These are phyloP conservation scores for Jatropha curcas DNA, from an alignment of 345 rosid species.

Conservation along the genomic window DNA sequence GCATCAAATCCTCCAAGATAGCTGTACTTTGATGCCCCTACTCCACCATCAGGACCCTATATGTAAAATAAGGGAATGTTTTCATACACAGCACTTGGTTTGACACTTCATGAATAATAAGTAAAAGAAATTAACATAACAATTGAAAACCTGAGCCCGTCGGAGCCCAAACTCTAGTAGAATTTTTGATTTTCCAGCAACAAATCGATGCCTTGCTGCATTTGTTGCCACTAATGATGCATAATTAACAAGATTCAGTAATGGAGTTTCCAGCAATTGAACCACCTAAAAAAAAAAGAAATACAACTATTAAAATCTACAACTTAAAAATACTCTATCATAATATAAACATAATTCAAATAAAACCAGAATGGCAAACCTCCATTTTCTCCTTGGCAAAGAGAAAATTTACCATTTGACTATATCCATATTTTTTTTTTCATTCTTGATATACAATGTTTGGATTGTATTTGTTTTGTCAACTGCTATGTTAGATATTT, in stretches of 20 bases:
- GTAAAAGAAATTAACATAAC: neutral
- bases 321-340: neutral
- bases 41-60: conserved; percentile 97
- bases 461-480: too few species aligned
- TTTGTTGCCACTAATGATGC: conserved; percentile 94
- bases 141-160: conserved; percentile 79
- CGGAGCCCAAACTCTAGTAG: conserved; percentile 94
- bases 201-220: conserved; percentile 94
- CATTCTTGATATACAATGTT: too few species aligned
- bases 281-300: conserved; percentile 55
- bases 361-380: too few species aligned
- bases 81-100: conserved; percentile 18
- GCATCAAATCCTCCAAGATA: conserved; percentile 98
- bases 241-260: conserved; percentile 77
- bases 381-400: too few species aligned
- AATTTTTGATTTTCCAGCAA: conserved; percentile 81
- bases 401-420: too few species aligned
- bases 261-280: conserved; percentile 94
- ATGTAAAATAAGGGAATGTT: conserved; percentile 19
- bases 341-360: neutral
- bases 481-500: too few species aligned
- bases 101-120: conserved; percentile 3
- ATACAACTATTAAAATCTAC: conserved; percentile 9
- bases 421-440: too few species aligned
- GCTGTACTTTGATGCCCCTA: conserved; percentile 87